Evolutionary conservation across 495 filamentous ascomycete species (phyloP), one percentile per base, ranked within the genome.

Genomic region (Pseudevernia furfuracea): DNA sequence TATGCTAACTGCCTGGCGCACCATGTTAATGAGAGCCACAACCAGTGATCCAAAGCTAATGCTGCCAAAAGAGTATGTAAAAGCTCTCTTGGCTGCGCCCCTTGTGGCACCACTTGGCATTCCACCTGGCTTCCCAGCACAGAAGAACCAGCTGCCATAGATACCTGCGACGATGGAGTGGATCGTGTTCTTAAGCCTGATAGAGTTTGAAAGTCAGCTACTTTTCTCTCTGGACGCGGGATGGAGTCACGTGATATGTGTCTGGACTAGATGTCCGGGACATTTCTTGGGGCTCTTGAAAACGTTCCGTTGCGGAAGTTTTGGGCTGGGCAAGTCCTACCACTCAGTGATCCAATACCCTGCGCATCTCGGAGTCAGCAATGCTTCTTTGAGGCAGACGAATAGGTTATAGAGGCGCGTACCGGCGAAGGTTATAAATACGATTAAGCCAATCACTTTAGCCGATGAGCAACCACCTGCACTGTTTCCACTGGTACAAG

Each of bases 91-190:
- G 14, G 67, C 64, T 4, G 78, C 80, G 21, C 90, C 89, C 10
- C 90, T 81, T 2, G 93, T 96, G 9, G 89, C 86, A 15, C 84
- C 84, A 52, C 78, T 84, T 6, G 91, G 91, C 72, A 89, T 87
- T 4, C 82, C 82, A 25, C 73, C 74, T 0, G 81, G 74, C 53
- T 88, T 88, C 23, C 82, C 76, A 41, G 79, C 76, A 68, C 80
- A 86, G 78, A 96, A 96, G 76, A 96, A 97, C 92, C 92, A 96
- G 2, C 88, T 88, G 0, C 90, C 92, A 67, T 96, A 96, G 17
- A 96, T 87, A 15, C 93, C 91, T 0, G 89, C 88, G 70, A 96
- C 87, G 28, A 87, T 91, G 38, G 86, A 87, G 74, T 97, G 92
- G 43, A 96, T 88, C 21, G 87, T 90, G 73, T 96, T 96, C 76